phyloP scores from a whole-genome alignment of 768 basidiomycete genomes.

The Terana coerulea region DNA sequence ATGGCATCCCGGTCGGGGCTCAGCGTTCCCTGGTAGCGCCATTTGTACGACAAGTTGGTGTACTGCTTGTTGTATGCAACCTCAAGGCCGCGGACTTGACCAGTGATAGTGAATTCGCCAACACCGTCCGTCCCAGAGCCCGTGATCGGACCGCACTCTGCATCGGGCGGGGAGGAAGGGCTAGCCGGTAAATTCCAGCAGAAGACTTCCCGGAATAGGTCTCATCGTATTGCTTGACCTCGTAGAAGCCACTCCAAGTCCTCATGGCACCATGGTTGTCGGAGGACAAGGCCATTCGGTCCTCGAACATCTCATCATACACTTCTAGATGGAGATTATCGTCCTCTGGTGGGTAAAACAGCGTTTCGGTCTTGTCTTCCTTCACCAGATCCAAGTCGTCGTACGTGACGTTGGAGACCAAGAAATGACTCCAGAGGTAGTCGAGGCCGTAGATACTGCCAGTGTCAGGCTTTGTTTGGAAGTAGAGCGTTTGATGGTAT shows the following conservation, averaged over 20 bases:
- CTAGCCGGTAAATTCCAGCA: not conserved
- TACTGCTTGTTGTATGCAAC: not conserved
- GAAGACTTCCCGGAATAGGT: not conserved
- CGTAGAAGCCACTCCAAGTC: not conserved
- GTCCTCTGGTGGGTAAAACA: not conserved
- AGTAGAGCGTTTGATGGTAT: not conserved
- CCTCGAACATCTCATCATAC: not conserved
- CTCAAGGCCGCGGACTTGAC: not conserved
- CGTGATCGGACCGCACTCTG: not conserved
- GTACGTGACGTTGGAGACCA: not conserved
- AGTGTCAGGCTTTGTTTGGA: not conserved
- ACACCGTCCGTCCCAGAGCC: not conserved
- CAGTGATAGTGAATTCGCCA: not conserved
- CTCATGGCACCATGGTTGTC: no score
- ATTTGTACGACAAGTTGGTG: not conserved
- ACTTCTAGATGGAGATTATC: not conserved
- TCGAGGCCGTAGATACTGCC: not conserved
- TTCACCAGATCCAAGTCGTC: not conserved
- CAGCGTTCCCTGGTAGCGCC: not conserved
- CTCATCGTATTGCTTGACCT: not conserved
- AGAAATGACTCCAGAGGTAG: not conserved
- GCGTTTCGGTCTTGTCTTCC: not conserved
- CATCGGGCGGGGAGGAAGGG: not conserved
- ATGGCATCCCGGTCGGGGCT: not conserved
- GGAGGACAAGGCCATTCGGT: not conserved